phyloP scores from a whole-genome alignment of 805 yeast species.

The Gaillardinia entomophila region DNA sequence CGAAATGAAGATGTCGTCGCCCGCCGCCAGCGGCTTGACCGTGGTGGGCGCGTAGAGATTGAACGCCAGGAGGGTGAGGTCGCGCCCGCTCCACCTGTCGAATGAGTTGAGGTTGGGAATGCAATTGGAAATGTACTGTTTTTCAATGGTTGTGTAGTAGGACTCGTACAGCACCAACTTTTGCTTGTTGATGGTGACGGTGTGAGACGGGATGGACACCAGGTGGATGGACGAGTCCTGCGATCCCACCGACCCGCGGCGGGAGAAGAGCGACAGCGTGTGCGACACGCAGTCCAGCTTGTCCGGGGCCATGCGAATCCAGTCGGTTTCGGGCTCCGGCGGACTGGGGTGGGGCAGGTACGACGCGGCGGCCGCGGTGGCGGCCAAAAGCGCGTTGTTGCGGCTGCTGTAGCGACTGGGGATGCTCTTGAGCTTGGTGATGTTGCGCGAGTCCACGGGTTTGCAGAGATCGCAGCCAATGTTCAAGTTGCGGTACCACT shows the following conservation, averaged over 20 bases:
- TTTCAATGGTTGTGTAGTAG: constrained; percentile 19
- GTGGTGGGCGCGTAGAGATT: constrained; percentile 1
- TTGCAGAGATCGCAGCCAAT: constrained; percentile 30
- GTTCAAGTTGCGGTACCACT: constrained; percentile 30
- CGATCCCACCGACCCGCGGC: not conserved
- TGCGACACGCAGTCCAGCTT: not conserved
- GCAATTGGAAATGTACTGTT: constrained; percentile 32
- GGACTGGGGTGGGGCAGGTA: not conserved
- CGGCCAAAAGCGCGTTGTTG: constrained; percentile 18
- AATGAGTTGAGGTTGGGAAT: constrained; percentile 32
- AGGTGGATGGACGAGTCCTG: not conserved
- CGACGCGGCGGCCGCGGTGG: constrained; percentile 13
- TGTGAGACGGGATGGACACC: not conserved
- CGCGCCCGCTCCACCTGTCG: constrained; percentile 28
- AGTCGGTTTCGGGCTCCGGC: not conserved
- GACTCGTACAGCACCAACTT: not conserved
- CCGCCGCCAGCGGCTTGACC: no score
- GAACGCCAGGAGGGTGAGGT: constrained; percentile 8
- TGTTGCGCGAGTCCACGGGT: constrained; percentile 21
- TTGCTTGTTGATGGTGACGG: not conserved
- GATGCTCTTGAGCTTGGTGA: constrained; percentile 19
- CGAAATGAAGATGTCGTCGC: not conserved
- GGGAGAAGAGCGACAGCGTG: not conserved
- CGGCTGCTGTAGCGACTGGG: constrained; percentile 14
- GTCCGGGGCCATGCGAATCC: not conserved